Base-by-base conservation (phyloP, 1,284 basidiomycete species). In the Tremellales sp. region DNA sequence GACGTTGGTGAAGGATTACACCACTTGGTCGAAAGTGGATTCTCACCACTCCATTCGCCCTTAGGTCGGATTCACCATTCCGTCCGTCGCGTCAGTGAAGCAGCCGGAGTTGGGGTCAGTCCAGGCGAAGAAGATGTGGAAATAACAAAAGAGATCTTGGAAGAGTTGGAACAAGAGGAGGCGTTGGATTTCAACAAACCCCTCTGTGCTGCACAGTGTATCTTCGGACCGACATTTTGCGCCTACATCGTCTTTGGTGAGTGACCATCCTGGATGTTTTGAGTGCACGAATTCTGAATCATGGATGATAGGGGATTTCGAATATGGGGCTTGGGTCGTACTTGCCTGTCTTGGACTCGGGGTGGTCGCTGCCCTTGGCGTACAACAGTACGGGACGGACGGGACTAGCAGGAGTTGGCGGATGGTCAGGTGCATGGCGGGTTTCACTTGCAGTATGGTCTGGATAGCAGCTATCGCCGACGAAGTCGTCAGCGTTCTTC, bases 401-500 rank as follows among this genome's bases (percentile, higher is more conserved):
- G 85, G 85, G 1, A 76, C 78, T 5, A 79, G 83, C 48, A 78
- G 80, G 0, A 73, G 80, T 2, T 81, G 82, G 47, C 80, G 82
- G 45, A 78, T 89, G 68, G 79, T 81, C n/a, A 80, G 90, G 15
- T 93, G 89, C 66, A 85, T 84, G 33, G 84, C 90, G 78, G 92
- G 92, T 1, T 97, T 97, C 74, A 73, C 85, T 26, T 85, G 93
- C 33, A 81, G 89, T 12, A 82, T 94, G 60, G 84, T 96, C 4
- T 96, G 92, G 92, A 94, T 96, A 61, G 89, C 93, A 81, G 87
- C 86, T 7, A 92, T 96, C 46, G 91, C 92, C 1, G 90, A 94
- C 68, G 89, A 96, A 70, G 90, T 93, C 2, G 89, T 96, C 23
- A 81, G 84, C 40, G 84, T 94, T 6, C 80, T 96, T 13, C 84